These are phyloP conservation scores for Chlamydomonas sp. DNA, from an alignment of 139 green algal genomes.

Conservation along the genomic window DNA sequence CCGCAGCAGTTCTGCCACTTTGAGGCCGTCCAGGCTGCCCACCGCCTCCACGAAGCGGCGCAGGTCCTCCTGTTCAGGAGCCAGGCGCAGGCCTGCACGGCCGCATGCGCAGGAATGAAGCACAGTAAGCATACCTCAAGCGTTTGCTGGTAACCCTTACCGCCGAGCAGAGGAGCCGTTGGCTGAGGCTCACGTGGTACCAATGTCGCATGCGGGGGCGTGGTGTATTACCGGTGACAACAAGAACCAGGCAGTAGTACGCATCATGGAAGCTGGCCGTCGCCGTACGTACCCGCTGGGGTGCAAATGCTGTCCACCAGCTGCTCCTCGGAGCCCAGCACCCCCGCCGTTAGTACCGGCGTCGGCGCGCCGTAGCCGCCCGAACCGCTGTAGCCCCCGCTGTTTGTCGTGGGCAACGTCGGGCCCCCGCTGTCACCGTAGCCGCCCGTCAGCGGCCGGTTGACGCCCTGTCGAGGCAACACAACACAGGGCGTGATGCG, in stretches of 20 bases:
- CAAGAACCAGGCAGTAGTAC: too few species aligned
- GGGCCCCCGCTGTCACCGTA: background rate
- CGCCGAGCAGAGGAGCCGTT: too few species aligned
- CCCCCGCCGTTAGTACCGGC: background rate
- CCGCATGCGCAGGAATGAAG: too few species aligned
- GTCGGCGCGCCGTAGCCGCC: constrained; percentile 1
- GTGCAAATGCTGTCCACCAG: constrained; percentile 72
- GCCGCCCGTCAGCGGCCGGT: constrained; percentile 14
- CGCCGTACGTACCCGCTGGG: constrained; percentile 25
- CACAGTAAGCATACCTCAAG: too few species aligned
- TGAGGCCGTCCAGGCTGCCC: constrained; percentile 67
- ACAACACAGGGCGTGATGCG: background rate
- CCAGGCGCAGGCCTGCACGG: constrained; percentile 64
- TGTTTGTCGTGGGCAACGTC: too few species aligned
- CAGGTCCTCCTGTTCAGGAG: constrained; percentile 69
- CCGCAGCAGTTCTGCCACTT: constrained; percentile 69
- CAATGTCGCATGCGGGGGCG: too few species aligned
- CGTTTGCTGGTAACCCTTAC: too few species aligned
- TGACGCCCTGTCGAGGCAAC: constrained; percentile 1
- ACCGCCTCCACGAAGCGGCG: constrained; percentile 73
- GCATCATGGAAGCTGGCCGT: too few species aligned
- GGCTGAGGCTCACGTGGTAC: too few species aligned
- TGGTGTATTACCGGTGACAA: too few species aligned
- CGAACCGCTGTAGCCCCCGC: background rate
- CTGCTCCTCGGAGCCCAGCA: constrained; percentile 54